Evolutionary conservation across 2,329 filamentous ascomycete genomes (phyloP).

Genomic region (Ramularia collo-cygni): DNA sequence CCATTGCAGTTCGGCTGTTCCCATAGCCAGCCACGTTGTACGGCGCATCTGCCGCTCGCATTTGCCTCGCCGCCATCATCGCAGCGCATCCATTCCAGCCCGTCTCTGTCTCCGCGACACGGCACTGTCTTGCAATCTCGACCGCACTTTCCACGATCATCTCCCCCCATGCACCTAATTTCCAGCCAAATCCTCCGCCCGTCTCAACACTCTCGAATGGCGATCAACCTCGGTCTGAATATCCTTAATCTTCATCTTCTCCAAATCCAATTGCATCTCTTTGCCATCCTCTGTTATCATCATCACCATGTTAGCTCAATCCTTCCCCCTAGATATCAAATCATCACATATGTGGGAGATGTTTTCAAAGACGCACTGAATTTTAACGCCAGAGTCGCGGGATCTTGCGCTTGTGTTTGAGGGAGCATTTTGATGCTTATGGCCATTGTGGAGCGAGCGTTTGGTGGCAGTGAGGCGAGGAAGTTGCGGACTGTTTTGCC

Average conservation of each 20-base stretch:
- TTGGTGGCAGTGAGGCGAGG: slow-evolving; percentile 74
- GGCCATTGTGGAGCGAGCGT: slow-evolving; percentile 66
- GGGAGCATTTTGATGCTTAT: slow-evolving; percentile 68
- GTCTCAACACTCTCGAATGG: slow-evolving; percentile 74
- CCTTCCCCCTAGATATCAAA: background rate
- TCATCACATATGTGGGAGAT: too few species aligned
- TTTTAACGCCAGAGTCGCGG: slow-evolving; percentile 66
- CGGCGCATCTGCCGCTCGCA: too few species aligned
- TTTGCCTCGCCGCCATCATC: too few species aligned
- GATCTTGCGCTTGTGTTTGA: slow-evolving; percentile 60
- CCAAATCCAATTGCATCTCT: slow-evolving; percentile 74
- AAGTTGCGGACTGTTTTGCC: slow-evolving; percentile 77
- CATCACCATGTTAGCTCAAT: background rate
- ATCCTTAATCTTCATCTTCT: slow-evolving; percentile 75
- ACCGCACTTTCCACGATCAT: background rate
- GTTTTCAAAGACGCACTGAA: slow-evolving; percentile 59
- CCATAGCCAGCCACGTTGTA: too few species aligned
- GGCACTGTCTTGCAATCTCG: too few species aligned
- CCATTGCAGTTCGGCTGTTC: too few species aligned
- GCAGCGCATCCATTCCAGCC: too few species aligned
- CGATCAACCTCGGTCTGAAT: slow-evolving; percentile 84
- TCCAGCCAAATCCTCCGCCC: slow-evolving; percentile 69
- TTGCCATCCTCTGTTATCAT: slow-evolving; percentile 73
- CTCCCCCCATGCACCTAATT: slow-evolving; percentile 6
- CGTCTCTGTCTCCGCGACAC: too few species aligned